Percentiles rank a stretch among this genome's conserved stretches.
Evolutionary conservation across 1,284 basidiomycete species (phyloP).

Genomic region (Cutaneotrichosporon cavernicola): DNA sequence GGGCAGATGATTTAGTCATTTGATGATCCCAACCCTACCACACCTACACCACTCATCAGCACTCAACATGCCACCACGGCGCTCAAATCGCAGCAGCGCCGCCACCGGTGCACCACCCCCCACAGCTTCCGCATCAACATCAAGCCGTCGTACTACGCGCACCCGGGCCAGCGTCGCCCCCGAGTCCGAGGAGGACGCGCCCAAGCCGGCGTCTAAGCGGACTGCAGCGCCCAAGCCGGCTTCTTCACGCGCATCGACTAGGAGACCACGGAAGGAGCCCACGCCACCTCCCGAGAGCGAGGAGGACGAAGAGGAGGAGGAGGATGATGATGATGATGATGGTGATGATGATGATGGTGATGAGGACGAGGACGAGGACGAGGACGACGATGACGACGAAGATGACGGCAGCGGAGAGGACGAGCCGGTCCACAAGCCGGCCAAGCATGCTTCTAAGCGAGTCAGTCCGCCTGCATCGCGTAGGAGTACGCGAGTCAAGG

Average conservation of each 20-base stretch:
- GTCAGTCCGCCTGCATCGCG: background rate
- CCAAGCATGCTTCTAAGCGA: too few species aligned
- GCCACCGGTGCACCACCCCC: background rate
- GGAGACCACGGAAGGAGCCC: background rate
- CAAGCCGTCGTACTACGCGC: constrained; percentile 3
- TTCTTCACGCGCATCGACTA: background rate
- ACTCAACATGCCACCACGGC: constrained; percentile 23
- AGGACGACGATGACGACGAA: constrained; percentile 2
- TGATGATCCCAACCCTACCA: background rate
- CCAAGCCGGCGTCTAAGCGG: background rate
- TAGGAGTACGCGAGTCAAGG: constrained; percentile 7
- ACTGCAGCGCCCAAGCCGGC: background rate
- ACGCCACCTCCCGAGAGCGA: background rate
- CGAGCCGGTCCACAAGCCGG: background rate
- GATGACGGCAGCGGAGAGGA: background rate
- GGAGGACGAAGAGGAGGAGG: background rate
- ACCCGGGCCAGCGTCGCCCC: constrained; percentile 1
- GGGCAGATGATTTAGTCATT: background rate
- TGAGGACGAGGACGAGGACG: background rate
- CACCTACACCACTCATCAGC: constrained; percentile 7
- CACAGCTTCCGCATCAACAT: background rate
- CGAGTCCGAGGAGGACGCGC: background rate
- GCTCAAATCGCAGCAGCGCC: constrained; percentile 13
- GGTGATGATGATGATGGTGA: constrained; percentile 7
- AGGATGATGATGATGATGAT: background rate